These are phyloP conservation scores for Lipomyces oligophaga DNA, from an alignment of 805 yeast species.

Conservation along the genomic window DNA sequence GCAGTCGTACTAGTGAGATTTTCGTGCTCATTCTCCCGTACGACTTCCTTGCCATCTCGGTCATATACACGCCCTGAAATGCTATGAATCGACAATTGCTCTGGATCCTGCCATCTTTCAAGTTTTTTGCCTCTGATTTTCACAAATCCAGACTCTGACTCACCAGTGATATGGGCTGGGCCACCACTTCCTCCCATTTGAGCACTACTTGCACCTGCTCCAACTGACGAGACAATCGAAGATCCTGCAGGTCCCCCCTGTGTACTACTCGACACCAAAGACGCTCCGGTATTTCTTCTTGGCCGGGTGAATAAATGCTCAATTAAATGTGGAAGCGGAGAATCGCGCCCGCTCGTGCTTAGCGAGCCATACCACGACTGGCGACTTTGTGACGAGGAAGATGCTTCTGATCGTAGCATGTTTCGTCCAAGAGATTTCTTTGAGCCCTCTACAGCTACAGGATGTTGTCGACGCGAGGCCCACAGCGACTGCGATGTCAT, in stretches of 20 bases:
- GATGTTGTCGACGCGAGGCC: neutral
- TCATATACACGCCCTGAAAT: slow-evolving; percentile 24
- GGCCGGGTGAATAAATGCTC: slow-evolving; percentile 18
- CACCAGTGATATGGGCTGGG: neutral
- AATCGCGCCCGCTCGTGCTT: slow-evolving; percentile 6
- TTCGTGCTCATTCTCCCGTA: neutral
- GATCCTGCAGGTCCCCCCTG: slow-evolving; percentile 1
- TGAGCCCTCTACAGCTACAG: no score
- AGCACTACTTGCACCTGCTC: neutral
- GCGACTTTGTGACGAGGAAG: neutral
- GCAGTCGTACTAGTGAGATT: no score
- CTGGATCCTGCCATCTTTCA: slow-evolving; percentile 29
- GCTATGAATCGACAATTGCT: slow-evolving; percentile 21
- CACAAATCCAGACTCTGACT: slow-evolving; percentile 18
- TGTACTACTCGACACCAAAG: neutral
- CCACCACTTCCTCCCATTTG: slow-evolving; percentile 1
- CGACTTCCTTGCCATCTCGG: slow-evolving; percentile 16
- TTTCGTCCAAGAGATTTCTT: neutral
- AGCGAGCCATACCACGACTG: neutral
- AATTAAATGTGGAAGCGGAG: slow-evolving; percentile 11
- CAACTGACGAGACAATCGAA: slow-evolving; percentile 1
- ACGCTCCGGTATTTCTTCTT: slow-evolving; percentile 14
- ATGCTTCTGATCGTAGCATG: neutral
- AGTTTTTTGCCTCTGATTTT: slow-evolving; percentile 26
- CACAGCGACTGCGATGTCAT: no score